These are phyloP conservation scores for Cavenderia fasciculata DNA, from an alignment of 78 protist genomes.

Conservation along the genomic window DNA sequence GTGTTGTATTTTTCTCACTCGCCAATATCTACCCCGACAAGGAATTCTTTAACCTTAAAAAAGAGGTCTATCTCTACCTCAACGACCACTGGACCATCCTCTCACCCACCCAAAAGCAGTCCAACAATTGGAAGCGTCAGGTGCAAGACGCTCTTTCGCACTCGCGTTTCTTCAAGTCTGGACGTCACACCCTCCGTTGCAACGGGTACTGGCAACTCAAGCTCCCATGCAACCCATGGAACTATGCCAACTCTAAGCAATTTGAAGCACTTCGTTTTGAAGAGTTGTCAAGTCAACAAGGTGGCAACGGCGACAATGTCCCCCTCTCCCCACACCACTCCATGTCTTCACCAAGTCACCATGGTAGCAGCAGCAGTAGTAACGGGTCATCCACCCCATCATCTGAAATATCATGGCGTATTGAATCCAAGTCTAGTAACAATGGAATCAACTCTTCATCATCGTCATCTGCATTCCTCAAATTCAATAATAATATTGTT, in stretches of 20 bases:
- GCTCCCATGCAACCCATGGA: slow-evolving; percentile 67
- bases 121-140: slow-evolving; percentile 70
- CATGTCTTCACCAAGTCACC: neutral
- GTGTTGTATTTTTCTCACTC: slow-evolving; percentile 58
- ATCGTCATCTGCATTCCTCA: neutral
- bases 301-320: too few relatives aligned
- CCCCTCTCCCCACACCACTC: neutral
- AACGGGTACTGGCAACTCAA: slow-evolving; percentile 76
- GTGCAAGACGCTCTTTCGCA: slow-evolving; percentile 73
- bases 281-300: slow-evolving; percentile 22
- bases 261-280: slow-evolving; percentile 60
- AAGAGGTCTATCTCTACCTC: slow-evolving; percentile 67
- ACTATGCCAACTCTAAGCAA: slow-evolving; percentile 45
- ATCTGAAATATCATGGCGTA: slow-evolving; percentile 41
- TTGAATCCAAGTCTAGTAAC: slow-evolving; percentile 30
- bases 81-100: slow-evolving; percentile 77
- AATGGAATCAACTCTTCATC: neutral
- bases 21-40: slow-evolving; percentile 42
- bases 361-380: too few relatives aligned
- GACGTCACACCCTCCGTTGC: slow-evolving; percentile 70
- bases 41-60: slow-evolving; percentile 62
- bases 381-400: neutral
- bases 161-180: slow-evolving; percentile 67
- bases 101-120: slow-evolving; percentile 66
- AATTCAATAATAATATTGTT: neutral